Evolutionary conservation across 805 yeast genomes (phyloP), one percentile per base, ranked within the genome.

Genomic region (baker's yeast (Saccharomyces cerevisiae)): DNA sequence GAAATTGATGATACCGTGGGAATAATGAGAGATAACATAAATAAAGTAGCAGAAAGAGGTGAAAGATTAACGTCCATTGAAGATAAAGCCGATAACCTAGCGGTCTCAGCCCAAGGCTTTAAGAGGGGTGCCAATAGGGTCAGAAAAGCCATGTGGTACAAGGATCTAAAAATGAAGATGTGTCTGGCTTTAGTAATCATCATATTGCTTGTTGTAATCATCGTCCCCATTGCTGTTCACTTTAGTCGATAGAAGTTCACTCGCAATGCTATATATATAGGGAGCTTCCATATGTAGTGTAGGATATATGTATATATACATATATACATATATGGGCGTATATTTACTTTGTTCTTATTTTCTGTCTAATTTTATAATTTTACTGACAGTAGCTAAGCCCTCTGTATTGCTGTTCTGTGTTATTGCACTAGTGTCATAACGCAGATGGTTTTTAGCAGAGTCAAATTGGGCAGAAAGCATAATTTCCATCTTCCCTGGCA

Each of bases 91-190:
- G 96, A 89, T 66, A 89, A 87, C 70, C 79, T 92, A 62, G 96
- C 95, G 43, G 88, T 84, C 49, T 81, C 89, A 51, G 97, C 98
- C 6, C 91, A 88, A 63, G 92, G 96, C 43, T 92, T 92, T 76
- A 88, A 95, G 70, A 82, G 96, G 69, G 95, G 96, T 46, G 97
- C 98, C 57, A 91, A 91, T 75, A 83, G 94, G 63, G 97, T 92
- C 51, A 87, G 98, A 74, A 92, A 90, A 73, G 95, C 89, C 69
- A 92, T 92, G 97, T 92, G 98, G 98, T 87, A 94, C 87, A 92
- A 92, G 73, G 96, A 92, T 70, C 80, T 92, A 82, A 92, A 92
- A 76, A 86, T 92, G 91, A 85, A 95, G 73, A 74, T 91, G 76
- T 92, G 97, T 72, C 74, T 87, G 55, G 85, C 90, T 57, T 82